Evolutionary conservation across 164 flowering plant species (phyloP).

Genomic region (Nymphaea colorata): DNA sequence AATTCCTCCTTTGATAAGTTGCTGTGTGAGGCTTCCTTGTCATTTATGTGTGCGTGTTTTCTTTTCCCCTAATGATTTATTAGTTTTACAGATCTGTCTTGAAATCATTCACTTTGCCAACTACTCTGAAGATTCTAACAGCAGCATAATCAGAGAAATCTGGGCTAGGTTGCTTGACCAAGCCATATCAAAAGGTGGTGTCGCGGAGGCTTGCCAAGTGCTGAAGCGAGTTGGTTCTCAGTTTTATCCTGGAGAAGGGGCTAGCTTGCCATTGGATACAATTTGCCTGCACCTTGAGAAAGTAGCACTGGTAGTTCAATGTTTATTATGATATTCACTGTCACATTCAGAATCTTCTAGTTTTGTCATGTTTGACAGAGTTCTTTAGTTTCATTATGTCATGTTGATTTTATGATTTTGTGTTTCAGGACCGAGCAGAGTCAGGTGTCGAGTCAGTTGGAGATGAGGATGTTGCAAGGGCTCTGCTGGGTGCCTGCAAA

Average conservation of each 20-base stretch:
- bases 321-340: not conserved
- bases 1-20: too few species aligned
- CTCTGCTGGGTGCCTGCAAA: slow-evolving; percentile 86
- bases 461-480: slow-evolving; percentile 92
- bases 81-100: slow-evolving; percentile 53
- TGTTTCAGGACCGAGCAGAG: slow-evolving; percentile 54
- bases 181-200: slow-evolving; percentile 80
- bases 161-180: slow-evolving; percentile 98
- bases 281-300: slow-evolving; percentile 94
- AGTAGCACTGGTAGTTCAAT: slow-evolving; percentile 65
- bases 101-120: slow-evolving; percentile 94
- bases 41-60: too few species aligned
- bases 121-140: slow-evolving; percentile 85
- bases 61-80: not conserved
- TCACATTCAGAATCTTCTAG: not conserved
- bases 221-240: slow-evolving; percentile 81
- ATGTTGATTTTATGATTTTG: not conserved
- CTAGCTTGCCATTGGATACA: slow-evolving; percentile 71
- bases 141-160: slow-evolving; percentile 77
- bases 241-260: slow-evolving; percentile 91
- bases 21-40: too few species aligned
- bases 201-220: slow-evolving; percentile 91
- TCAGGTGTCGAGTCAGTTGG: slow-evolving; percentile 75
- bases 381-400: not conserved
- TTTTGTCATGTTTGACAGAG: not conserved